A percentile compares a stretch with the other conserved stretches of the same genome.
Conservation (phyloP, 2,329 filamentous ascomycete genomes). For the Sporothrix variecibatus region DNA sequence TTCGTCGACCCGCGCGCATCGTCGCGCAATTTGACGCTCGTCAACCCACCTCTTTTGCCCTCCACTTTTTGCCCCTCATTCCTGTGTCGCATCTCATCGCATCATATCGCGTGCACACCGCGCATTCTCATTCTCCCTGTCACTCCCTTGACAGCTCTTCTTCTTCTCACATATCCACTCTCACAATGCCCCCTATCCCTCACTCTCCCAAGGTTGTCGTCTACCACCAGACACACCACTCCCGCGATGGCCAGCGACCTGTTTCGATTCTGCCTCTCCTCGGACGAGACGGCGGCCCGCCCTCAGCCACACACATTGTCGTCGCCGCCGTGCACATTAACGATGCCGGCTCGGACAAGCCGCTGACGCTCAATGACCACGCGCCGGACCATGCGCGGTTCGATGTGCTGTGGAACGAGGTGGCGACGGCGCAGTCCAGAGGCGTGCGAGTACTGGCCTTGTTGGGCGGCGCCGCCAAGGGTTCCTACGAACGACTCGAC, state of each 20-base stretch:
- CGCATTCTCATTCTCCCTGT: neutral
- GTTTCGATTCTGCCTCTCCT: conserved; percentile 48
- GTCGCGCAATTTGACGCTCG: neutral
- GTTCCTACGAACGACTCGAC: conserved; percentile 63
- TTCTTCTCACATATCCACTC: neutral
- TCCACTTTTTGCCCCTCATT: neutral
- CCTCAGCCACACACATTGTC: conserved; percentile 67
- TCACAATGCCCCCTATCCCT: conserved; percentile 34
- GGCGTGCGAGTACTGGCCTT: conserved; percentile 78
- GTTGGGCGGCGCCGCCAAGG: conserved; percentile 76
- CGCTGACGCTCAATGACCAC: conserved; percentile 76
- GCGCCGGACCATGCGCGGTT: conserved; percentile 63
- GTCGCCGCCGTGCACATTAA: conserved; percentile 80
- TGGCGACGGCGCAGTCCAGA: conserved; percentile 65
- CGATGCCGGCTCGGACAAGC: conserved; percentile 38
- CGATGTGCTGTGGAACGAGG: conserved; percentile 69
- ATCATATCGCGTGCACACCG: neutral
- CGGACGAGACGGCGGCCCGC: conserved; percentile 7
- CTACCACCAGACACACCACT: conserved; percentile 49
- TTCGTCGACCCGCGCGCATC: neutral
- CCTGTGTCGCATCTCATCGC: neutral
- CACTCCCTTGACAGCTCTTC: neutral
- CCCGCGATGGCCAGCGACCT: conserved; percentile 37
- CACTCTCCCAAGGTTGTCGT: conserved; percentile 39
- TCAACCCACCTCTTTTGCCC: neutral